These are phyloP conservation scores for Candida yuanshanica DNA, from an alignment of 805 yeast genomes.

Conservation along the genomic window DNA sequence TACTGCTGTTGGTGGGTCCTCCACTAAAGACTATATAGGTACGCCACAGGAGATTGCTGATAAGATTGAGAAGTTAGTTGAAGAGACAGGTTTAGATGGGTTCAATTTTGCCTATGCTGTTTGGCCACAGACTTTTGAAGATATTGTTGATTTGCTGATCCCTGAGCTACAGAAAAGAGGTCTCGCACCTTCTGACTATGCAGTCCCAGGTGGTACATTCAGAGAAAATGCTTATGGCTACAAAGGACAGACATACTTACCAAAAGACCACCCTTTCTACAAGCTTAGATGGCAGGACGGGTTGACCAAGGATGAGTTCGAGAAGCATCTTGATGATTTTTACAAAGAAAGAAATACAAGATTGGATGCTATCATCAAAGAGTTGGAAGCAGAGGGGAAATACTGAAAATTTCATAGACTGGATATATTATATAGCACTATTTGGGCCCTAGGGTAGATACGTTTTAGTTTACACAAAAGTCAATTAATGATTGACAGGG, in stretches of 20 bases:
- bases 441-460: too few species aligned
- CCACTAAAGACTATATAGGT: conserved; percentile 26
- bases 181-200: conserved; percentile 9
- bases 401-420: background rate
- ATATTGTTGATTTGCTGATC: conserved; percentile 31
- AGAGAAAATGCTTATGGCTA: conserved; percentile 9
- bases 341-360: conserved; percentile 1
- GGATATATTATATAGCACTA: too few species aligned
- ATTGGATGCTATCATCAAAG: background rate
- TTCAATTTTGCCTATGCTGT: conserved; percentile 32
- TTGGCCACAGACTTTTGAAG: conserved; percentile 36
- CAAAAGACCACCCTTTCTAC: conserved; percentile 6
- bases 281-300: conserved; percentile 13
- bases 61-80: conserved; percentile 30
- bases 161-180: conserved; percentile 26
- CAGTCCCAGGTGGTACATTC: conserved; percentile 26
- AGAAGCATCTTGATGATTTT: conserved; percentile 1
- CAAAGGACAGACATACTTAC: conserved; percentile 8
- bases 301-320: conserved; percentile 3
- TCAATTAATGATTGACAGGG: too few species aligned
- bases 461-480: too few species aligned
- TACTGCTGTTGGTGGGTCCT: conserved; percentile 22
- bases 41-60: conserved; percentile 35
- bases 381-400: background rate
- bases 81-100: conserved; percentile 27